Base-by-base conservation (phyloP, 2,329 filamentous ascomycete genomes). In the Colletotrichum salicis region DNA sequence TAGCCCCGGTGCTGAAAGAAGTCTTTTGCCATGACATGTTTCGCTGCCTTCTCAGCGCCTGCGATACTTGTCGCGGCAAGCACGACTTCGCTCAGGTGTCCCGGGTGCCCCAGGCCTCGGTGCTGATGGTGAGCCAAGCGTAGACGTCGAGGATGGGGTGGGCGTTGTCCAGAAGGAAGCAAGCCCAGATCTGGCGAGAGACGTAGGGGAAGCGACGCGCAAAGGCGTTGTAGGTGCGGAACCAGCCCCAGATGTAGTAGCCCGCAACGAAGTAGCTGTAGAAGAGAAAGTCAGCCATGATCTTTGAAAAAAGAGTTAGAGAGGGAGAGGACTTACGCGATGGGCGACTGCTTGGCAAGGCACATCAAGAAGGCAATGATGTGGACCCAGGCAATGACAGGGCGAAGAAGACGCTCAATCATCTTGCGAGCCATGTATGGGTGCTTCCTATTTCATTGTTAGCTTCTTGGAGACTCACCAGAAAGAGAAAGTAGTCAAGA, bases 391-490 rank as follows among this genome's bases (percentile, higher is more conserved):
- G 67, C 37, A 2, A 74, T n/a, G 1, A 73, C 1, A 13, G 63
- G 71, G 1, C 67, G 73, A 3, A 74, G 41, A 1, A 73, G 35
- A 8, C 73, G 71, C 67, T 74, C 73, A 0, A 73, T 13, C n/a
- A 73, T 51, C 60, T 74, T 74, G 19, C 73, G 71, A 19, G 73
- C 64, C 71, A 71, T 74, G 54, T 74, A 73, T 0, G 71, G 71
- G 3, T 73, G 59, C 33, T 67, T 67, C 13, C 70, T 66, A 13
- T 55, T 0, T 19, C 27, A 27, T 0, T 5, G 12, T 64, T 7
- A 65, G 61, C 27, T 24, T 48, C 6, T 48, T 48, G 41, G 19
- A 45, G 19, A 19, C 19, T 48, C 19, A n/a, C 3, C 0, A 3
- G 10, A 33, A 13, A 6, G 8, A 35, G 31, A 10, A 31, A 22